Base-by-base conservation (phyloP, 768 basidiomycete species). In the Tubosaeta brunneosetosa region DNA sequence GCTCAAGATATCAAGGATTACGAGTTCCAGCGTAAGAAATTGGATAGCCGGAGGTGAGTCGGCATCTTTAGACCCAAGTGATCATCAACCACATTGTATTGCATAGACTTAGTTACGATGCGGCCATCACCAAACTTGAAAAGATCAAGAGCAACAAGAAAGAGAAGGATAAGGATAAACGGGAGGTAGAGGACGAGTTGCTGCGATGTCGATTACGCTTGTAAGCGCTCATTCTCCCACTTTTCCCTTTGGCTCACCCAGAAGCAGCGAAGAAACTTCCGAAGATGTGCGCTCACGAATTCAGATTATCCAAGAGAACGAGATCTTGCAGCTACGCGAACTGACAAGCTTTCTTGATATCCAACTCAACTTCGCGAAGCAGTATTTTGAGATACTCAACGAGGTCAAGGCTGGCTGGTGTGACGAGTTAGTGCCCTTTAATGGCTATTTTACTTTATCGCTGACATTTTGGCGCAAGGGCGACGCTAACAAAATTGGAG, bases 261-360 rank as follows among this genome's bases (percentile, higher is more conserved):
- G 50, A 44, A 47, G 9, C 58, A 94, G 93, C 59, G 91, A 95
- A 51, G 92, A 97, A 69, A 85, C 86, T 0, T 79, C 83, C 9
- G 88, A 93, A 63, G 91, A 94, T 56, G 80, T 94, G 1, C 86
- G 83, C n/a, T 77, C 77, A 3, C 82, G 88, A 34, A 91, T 94
- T 78, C 79, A 81, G 46, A 77, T 76, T 0, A 86, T 97, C 44
- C 88, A 91, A 63, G 85, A 91, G 56, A 83, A 85, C 47, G 92
- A 95, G 62, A 73, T 81, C 26, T 71, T 75, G 27, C 88, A 92
- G 58, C 73, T 88, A 6, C 80, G 79, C 32, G 90, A 88, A 37
- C 74, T 97, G 31, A 81, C 82, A 3, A 67, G 71, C 5, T 81
- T 94, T 62, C 71, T 97, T 32, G 85, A 93, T 45, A 70, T 81